Evolutionary conservation across 2,329 filamentous ascomycete genomes (phyloP).

Genomic region (Tolypocladium ovalisporum): DNA sequence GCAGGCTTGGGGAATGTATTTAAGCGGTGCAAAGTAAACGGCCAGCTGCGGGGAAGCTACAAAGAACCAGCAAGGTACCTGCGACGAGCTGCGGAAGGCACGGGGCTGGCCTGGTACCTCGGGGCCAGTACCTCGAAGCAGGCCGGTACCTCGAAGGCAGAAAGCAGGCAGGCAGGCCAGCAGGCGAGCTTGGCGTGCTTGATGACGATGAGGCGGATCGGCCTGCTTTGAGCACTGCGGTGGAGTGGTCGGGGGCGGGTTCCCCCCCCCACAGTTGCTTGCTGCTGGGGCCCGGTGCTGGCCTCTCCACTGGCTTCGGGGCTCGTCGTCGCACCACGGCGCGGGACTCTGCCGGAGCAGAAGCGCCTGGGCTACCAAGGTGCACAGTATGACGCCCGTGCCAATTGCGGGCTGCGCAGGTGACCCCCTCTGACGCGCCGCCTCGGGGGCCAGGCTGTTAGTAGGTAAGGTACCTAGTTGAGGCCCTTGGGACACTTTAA

Average conservation of each 20-base stretch:
- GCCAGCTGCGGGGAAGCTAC: neutral
- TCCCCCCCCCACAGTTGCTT: too few species aligned
- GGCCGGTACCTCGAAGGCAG: too few species aligned
- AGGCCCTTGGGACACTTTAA: neutral
- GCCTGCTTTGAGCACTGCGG: neutral
- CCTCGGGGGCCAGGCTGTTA: neutral
- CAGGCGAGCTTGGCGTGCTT: neutral
- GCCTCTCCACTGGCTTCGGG: too few species aligned
- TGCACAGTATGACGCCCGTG: neutral
- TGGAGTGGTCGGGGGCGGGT: neutral
- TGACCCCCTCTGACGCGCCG: neutral
- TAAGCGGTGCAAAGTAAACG: neutral
- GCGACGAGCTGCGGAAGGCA: too few species aligned
- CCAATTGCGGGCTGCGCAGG: neutral
- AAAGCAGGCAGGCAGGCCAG: neutral
- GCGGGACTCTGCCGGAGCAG: too few species aligned
- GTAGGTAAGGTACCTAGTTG: neutral
- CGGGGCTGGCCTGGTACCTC: neutral
- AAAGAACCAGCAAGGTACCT: neutral
- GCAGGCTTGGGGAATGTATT: neutral
- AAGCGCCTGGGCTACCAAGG: too few species aligned
- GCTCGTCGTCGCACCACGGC: too few species aligned
- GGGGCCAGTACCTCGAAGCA: neutral
- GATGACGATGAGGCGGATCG: neutral
- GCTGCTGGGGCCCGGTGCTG: too few species aligned